Base-by-base conservation (phyloP, 768 basidiomycete genomes). In the Lactarius deliciosus region DNA sequence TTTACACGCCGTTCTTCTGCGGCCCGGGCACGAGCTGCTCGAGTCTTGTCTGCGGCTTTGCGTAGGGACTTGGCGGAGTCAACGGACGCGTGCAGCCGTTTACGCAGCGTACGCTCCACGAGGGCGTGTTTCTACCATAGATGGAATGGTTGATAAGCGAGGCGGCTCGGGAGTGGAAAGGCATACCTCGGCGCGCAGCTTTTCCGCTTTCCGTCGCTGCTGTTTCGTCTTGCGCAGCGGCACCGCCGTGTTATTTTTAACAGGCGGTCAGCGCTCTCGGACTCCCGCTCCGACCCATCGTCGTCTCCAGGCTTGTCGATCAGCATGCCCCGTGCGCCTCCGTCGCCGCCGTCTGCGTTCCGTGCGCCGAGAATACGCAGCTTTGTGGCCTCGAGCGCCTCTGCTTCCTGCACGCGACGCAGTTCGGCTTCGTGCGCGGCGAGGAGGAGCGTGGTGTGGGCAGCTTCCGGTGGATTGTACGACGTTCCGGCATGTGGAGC, bases 401-500 rank as follows among this genome's bases (percentile, higher is more conserved):
- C 84, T 1, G 80, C 82, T 64, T 86, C 82, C 30, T 78, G 78
- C 47, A 86, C 73, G 53, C 82, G 81, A 57, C 81, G 81, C 71
- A 83, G 82, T 75, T 95, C 95, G 16, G 82, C 75, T 66, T 85
- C 82, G 60, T 86, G 82, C 0, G 94, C 95, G 60, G 83, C 77
- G 15, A 82, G 77, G 25, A 98, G 74, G 5, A 96, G 83, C 58
- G 86, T 85, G 59, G 85, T 83, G 71, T 96, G 91, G 0, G 88
- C 86, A 4, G 84, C 81, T 1, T 83, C 85, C 0, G 87, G 86
- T 0, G 95, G 95, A 74, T 97, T 97, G 74, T 98, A 98, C 20
- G 93, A 95, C 3, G 89, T 84, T 22, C 95, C 95, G 38, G 85
- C 86, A 70, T 92, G 91, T 0, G 95, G 95, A 3, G 86, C 77